Percentiles rank a stretch among this genome's conserved stretches.
Conservation (phyloP, 176 grass and related monocot genomes). For the Coix lacrymajobi region DNA sequence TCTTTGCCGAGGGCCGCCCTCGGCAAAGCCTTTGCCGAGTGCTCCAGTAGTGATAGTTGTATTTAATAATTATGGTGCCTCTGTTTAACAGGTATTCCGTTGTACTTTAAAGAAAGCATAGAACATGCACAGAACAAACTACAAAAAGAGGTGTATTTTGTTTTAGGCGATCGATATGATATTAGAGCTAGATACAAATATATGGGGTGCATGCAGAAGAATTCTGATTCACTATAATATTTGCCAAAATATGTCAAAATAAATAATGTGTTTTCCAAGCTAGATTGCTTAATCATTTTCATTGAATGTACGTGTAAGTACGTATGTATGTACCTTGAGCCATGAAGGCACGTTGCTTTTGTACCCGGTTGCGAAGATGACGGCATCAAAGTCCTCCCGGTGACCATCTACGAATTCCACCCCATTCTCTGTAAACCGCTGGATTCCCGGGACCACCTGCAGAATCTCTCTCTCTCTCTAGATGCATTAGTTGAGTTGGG, state of each 20-base stretch:
- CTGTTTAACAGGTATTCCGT: too few relatives aligned
- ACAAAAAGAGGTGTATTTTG: too few relatives aligned
- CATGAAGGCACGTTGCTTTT: constrained; percentile 83
- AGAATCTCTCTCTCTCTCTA: constrained; percentile 14
- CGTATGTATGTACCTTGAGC: constrained; percentile 66
- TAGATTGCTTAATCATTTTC: not conserved
- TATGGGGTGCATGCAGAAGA: not conserved
- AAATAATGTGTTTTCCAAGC: not conserved
- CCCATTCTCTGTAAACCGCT: constrained; percentile 43
- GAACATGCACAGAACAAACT: too few relatives aligned
- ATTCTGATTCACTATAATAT: not conserved
- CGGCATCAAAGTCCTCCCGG: constrained; percentile 54
- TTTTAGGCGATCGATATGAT: too few relatives aligned
- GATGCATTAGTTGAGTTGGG: constrained; percentile 6
- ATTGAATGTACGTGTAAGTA: not conserved
- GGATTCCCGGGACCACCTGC: constrained; percentile 79
- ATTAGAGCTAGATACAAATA: too few relatives aligned
- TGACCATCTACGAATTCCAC: constrained; percentile 55
- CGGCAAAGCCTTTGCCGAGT: too few relatives aligned
- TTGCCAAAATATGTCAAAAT: not conserved
- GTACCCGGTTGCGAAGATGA: constrained; percentile 89
- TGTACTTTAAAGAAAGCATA: too few relatives aligned
- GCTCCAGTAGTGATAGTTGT: too few relatives aligned
- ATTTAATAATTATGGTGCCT: too few relatives aligned
- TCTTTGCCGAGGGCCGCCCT: too few relatives aligned